Evolutionary conservation across 2,329 filamentous ascomycete species (phyloP).

Genomic region (Penicillium digitatum): DNA sequence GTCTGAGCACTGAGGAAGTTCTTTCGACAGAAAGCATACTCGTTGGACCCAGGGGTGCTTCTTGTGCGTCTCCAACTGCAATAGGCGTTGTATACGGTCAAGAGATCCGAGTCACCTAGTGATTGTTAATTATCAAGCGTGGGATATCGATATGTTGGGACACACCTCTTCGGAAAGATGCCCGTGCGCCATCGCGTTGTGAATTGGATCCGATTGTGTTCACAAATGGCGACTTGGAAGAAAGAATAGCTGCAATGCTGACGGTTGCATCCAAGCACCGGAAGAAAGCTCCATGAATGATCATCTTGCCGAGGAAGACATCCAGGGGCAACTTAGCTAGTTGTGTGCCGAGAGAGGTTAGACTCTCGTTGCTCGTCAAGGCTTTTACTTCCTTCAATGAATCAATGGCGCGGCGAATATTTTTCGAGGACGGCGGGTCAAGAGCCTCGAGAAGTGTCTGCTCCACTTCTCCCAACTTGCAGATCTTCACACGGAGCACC

Average conservation of each 20-base stretch:
- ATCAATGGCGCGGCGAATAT: constrained; percentile 88
- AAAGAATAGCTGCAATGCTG: constrained; percentile 87
- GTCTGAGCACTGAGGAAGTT: constrained; percentile 90
- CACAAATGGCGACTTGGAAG: constrained; percentile 90
- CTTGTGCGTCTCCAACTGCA: constrained; percentile 81
- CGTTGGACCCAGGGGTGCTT: constrained; percentile 64
- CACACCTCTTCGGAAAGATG: constrained; percentile 68
- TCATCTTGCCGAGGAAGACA: constrained; percentile 90
- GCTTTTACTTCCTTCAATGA: constrained; percentile 90
- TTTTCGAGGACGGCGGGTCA: constrained; percentile 85
- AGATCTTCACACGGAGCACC: constrained; percentile 94
- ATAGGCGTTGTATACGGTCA: constrained; percentile 94
- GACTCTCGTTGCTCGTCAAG: constrained; percentile 71
- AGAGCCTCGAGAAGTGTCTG: constrained; percentile 81
- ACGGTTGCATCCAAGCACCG: constrained; percentile 87
- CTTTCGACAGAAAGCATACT: constrained; percentile 88
- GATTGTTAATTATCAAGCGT: constrained; percentile 8
- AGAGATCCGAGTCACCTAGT: constrained; percentile 76
- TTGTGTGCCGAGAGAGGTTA: constrained; percentile 82
- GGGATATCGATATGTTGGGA: neutral
- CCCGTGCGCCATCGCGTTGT: constrained; percentile 74
- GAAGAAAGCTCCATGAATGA: constrained; percentile 80
- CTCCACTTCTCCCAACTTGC: constrained; percentile 90
- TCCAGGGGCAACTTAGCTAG: constrained; percentile 86
- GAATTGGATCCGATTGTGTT: constrained; percentile 77